Evolutionary conservation across 345 rosid genomes (phyloP).

Genomic region (Rhizophora mangle): DNA sequence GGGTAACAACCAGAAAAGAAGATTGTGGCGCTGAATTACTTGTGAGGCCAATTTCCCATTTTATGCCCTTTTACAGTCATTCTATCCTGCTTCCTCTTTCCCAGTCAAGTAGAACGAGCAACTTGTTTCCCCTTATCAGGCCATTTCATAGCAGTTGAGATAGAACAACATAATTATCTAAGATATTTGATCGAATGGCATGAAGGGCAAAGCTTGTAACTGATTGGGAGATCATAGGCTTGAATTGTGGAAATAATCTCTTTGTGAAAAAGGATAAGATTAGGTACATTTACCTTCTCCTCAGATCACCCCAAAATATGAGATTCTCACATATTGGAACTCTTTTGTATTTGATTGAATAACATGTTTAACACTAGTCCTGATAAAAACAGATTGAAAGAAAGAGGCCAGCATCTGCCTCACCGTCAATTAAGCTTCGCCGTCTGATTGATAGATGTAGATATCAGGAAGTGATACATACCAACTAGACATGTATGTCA

Average conservation of each 20-base stretch:
- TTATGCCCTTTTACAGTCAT: background rate
- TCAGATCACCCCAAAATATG: no score
- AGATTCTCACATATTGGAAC: no score
- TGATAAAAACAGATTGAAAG: no score
- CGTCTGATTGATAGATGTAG: constrained; percentile 6
- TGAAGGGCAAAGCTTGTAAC: background rate
- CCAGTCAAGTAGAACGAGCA: constrained; percentile 4
- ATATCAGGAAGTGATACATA: constrained; percentile 17
- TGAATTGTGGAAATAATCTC: no score
- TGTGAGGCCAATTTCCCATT: constrained; percentile 4
- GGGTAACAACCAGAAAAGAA: constrained; percentile 6
- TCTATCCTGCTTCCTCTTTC: constrained; percentile 24
- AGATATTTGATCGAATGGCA: constrained; percentile 8
- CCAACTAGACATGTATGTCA: constrained; percentile 1
- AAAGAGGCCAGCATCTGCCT: background rate
- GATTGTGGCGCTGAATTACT: background rate
- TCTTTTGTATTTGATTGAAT: background rate
- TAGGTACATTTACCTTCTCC: no score
- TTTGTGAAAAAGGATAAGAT: no score
- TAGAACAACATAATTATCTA: no score
- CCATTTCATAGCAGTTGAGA: constrained; percentile 1
- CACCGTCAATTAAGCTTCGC: background rate
- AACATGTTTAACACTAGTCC: background rate
- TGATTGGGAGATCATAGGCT: no score
- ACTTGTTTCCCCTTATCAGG: constrained; percentile 10